Evolutionary conservation across 345 rosid genomes (phyloP).

Genomic region (Eucalyptus leucophloia): DNA sequence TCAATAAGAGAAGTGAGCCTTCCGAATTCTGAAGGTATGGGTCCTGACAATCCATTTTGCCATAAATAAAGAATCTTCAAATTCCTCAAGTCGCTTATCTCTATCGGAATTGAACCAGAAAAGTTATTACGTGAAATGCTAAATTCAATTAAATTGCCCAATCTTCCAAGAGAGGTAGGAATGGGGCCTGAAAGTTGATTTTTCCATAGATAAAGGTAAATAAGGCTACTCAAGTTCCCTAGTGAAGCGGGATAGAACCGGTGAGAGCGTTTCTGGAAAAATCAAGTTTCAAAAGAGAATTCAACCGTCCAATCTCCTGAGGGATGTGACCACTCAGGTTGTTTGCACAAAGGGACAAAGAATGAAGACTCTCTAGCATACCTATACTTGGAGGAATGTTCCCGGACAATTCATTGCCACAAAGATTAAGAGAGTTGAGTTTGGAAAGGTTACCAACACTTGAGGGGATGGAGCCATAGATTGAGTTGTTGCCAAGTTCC

Average conservation of each 20-base stretch:
- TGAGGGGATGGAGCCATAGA: not conserved
- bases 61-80: not conserved
- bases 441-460: not conserved
- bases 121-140: not conserved
- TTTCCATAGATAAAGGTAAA: not conserved
- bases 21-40: too few species aligned
- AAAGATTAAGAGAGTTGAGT: not conserved
- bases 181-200: not conserved
- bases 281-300: not conserved
- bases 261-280: accelerated
- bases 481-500: not conserved
- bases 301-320: accelerated
- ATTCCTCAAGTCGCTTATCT: not conserved
- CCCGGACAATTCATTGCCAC: accelerated
- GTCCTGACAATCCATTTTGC: not conserved
- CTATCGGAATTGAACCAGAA: not conserved
- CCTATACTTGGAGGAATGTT: not conserved
- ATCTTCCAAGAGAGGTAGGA: accelerated
- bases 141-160: accelerated
- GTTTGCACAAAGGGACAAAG: accelerated
- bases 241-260: accelerated
- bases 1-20: too few species aligned
- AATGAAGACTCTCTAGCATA: not conserved
- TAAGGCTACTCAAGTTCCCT: not conserved
- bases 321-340: not conserved